These are phyloP conservation scores for Phaseolus lunatus DNA, from an alignment of 306 rosid species.

Conservation along the genomic window DNA sequence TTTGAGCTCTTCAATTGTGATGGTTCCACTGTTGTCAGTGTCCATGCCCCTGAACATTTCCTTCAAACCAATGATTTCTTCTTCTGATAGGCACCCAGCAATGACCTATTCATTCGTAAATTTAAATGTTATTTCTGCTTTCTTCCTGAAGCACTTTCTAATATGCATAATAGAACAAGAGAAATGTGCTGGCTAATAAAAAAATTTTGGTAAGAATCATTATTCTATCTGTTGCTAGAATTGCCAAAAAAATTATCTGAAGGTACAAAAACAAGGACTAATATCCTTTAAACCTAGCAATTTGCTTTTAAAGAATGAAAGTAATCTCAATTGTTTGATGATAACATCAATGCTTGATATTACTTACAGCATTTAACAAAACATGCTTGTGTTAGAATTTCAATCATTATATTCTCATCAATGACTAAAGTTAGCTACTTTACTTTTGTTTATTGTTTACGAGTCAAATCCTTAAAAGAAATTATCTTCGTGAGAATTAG, in stretches of 20 bases:
- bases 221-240: background rate
- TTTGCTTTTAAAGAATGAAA: background rate
- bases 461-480: background rate
- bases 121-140: background rate
- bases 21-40: slow-evolving; percentile 91
- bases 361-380: background rate
- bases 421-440: background rate
- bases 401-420: background rate
- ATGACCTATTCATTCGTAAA: slow-evolving; percentile 61
- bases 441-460: too few relatives aligned
- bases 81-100: slow-evolving; percentile 94
- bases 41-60: slow-evolving; percentile 89
- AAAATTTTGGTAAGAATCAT: background rate
- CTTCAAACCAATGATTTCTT: slow-evolving; percentile 89
- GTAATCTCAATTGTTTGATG: background rate
- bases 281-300: background rate
- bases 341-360: background rate
- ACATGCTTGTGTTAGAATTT: background rate
- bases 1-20: slow-evolving; percentile 89
- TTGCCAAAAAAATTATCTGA: background rate
- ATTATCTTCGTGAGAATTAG: background rate
- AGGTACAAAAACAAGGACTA: background rate
- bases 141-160: background rate
- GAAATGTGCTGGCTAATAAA: background rate
- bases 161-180: background rate